These are phyloP conservation scores for Tetrahymena malaccensis DNA, from an alignment of 73 alveolate species.

Conservation along the genomic window DNA sequence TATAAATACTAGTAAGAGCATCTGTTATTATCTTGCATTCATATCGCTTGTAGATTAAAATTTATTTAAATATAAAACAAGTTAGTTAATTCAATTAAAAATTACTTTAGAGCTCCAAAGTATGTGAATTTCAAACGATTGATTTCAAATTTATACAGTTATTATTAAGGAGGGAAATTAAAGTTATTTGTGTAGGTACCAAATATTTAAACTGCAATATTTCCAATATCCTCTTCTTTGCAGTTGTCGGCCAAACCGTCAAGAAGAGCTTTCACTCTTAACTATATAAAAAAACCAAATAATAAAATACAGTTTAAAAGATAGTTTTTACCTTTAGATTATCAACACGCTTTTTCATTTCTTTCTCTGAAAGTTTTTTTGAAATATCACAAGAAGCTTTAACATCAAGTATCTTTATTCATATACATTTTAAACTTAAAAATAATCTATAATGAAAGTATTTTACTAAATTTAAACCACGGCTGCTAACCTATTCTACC, in stretches of 20 bases:
- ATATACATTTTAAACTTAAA: neutral
- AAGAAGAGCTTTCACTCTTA: neutral
- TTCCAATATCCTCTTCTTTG: neutral
- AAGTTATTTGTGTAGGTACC: neutral
- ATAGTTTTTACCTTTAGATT: neutral
- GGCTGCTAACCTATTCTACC: neutral
- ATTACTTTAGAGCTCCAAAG: conserved; percentile 18
- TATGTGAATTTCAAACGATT: conserved; percentile 11
- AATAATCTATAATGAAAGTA: neutral
- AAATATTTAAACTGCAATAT: neutral
- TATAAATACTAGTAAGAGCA: neutral
- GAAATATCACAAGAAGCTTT: neutral
- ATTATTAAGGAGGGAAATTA: conserved; percentile 31
- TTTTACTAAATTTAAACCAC: neutral
- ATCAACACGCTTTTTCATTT: neutral
- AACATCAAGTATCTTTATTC: neutral
- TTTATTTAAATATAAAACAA: too few species aligned
- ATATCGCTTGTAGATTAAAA: neutral
- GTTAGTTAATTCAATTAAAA: neutral
- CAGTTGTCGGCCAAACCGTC: neutral
- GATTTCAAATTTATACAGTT: conserved; percentile 20
- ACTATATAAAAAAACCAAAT: neutral
- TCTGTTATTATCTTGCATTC: neutral
- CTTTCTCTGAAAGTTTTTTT: neutral
- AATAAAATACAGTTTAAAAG: too few species aligned